Conservation (phyloP, 768 basidiomycete species). For the Chiua virens region DNA sequence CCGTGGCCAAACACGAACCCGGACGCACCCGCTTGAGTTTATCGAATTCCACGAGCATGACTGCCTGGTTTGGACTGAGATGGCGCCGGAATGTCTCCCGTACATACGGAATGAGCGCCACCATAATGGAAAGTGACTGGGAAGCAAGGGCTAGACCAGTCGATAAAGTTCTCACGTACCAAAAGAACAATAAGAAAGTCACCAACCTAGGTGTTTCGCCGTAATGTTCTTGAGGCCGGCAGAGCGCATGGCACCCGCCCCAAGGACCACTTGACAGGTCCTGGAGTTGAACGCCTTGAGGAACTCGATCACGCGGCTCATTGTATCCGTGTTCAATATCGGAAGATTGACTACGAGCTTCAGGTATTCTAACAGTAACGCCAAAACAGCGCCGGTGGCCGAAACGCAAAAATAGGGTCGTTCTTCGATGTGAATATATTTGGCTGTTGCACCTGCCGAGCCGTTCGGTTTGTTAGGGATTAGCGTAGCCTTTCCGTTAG, state of each 20-base stretch:
- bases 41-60: conserved; percentile 97
- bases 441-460: conserved; percentile 37
- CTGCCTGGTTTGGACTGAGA: conserved; percentile 90
- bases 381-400: conserved; percentile 76
- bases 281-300: conserved; percentile 97
- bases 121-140: conserved; percentile 92
- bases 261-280: conserved; percentile 96
- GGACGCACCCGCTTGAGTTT: conserved; percentile 89
- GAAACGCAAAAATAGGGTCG: conserved; percentile 81
- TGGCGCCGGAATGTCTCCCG: conserved; percentile 94
- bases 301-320: conserved; percentile 92
- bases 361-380: conserved; percentile 81
- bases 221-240: conserved; percentile 98
- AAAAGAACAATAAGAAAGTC: conserved; percentile 18
- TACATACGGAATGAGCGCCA: conserved; percentile 92
- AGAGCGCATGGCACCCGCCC: conserved; percentile 98
- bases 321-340: conserved; percentile 90
- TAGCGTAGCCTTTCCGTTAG: conserved; percentile 13
- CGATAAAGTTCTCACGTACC: conserved; percentile 15
- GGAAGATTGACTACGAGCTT: conserved; percentile 84
- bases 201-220: conserved; percentile 89
- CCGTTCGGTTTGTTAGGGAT: conserved; percentile 21
- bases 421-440: conserved; percentile 79
- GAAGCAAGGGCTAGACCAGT: conserved; percentile 78
- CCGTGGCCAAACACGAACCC: conserved; percentile 1